A percentile compares a stretch with the other conserved stretches of the same genome.
phyloP scores from a whole-genome alignment of 257 asterid species.

The Linderniella brevidens region DNA sequence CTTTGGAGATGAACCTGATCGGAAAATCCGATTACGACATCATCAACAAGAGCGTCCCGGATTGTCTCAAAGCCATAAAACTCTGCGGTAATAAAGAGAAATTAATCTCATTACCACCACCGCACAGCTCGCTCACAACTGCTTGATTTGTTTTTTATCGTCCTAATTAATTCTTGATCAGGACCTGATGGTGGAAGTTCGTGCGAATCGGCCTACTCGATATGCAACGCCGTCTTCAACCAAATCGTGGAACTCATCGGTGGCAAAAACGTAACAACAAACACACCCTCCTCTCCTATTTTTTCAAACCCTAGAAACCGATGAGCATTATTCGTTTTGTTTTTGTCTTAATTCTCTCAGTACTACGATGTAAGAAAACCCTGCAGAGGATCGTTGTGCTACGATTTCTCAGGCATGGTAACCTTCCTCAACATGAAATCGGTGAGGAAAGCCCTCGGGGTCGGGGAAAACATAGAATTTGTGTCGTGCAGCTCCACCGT shows the following conservation, averaged over 20 bases:
- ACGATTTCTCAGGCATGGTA: slow-evolving; percentile 46
- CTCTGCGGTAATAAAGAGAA: slow-evolving; percentile 24
- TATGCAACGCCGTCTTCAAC: slow-evolving; percentile 21
- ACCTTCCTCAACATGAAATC: slow-evolving; percentile 18
- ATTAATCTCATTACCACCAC: not conserved
- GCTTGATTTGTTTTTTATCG: not conserved
- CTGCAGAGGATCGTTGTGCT: slow-evolving; percentile 31
- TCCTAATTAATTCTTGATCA: slow-evolving; percentile 1
- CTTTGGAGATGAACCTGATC: slow-evolving; percentile 33
- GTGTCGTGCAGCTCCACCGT: slow-evolving; percentile 26
- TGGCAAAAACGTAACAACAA: slow-evolving; percentile 29
- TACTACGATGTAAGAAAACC: slow-evolving; percentile 38
- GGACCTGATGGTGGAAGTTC: slow-evolving; percentile 23
- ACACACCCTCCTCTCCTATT: not conserved
- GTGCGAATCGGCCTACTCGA: slow-evolving; percentile 21
- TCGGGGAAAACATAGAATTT: slow-evolving; percentile 36
- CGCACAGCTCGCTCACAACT: not conserved
- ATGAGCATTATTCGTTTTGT: not conserved
- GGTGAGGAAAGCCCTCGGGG: slow-evolving; percentile 39
- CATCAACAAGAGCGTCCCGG: slow-evolving; percentile 15
- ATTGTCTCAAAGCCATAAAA: slow-evolving; percentile 22
- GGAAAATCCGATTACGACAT: slow-evolving; percentile 17
- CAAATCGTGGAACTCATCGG: slow-evolving; percentile 16
- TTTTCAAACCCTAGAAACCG: not conserved
- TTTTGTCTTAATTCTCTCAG: slow-evolving; percentile 14